Percentiles rank a stretch among this genome's conserved stretches.
Conservation (phyloP, 192 early-diverging fungal genomes). For the Coemansia sp. region DNA sequence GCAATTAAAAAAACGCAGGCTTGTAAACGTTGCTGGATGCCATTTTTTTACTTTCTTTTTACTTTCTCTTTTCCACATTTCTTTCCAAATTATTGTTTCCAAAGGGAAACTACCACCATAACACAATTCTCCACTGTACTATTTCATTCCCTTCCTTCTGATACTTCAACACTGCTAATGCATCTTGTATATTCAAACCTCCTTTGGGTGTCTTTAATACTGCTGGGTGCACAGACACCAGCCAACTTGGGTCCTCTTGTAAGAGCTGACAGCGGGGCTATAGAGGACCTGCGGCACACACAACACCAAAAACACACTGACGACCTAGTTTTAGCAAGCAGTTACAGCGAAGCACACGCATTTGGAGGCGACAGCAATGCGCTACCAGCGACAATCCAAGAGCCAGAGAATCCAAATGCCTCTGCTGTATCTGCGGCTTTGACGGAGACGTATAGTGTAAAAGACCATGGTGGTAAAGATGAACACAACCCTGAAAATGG, state of each 20-base stretch:
- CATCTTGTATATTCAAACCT: not conserved
- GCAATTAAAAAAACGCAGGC: too few species aligned
- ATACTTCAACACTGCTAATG: not conserved
- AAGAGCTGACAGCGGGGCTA: not conserved
- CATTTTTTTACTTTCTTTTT: not conserved
- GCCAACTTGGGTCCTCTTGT: not conserved
- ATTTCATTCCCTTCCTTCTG: not conserved
- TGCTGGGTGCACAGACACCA: not conserved
- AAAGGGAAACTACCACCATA: not conserved
- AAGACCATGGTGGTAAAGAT: not conserved
- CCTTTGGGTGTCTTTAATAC: conserved; percentile 9
- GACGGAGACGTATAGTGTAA: not conserved
- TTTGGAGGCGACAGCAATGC: not conserved
- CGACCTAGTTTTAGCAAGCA: not conserved
- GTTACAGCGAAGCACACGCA: not conserved
- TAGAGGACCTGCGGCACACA: not conserved
- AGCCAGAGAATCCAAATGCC: not conserved
- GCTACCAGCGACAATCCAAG: not conserved
- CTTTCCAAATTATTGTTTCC: not conserved
- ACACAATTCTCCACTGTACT: not conserved
- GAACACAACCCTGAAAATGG: not conserved
- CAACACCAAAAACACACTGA: not conserved
- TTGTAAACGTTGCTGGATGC: not conserved
- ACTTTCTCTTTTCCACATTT: not conserved
- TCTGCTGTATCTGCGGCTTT: not conserved